Percentiles rank a stretch among this genome's conserved stretches.
phyloP scores from a whole-genome alignment of 306 rosid species.

The Vicia sativa region DNA sequence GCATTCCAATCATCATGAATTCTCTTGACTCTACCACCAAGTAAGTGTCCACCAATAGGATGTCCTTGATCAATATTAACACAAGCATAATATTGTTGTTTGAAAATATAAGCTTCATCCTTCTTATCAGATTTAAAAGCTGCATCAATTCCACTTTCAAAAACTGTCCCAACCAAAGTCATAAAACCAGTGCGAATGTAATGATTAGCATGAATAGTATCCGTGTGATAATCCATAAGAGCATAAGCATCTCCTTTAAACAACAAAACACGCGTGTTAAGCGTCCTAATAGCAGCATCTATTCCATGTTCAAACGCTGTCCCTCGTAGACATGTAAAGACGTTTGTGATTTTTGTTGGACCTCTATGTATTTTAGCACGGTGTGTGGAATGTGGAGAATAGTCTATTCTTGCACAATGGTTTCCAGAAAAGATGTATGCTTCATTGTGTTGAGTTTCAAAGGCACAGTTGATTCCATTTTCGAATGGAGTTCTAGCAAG shows the following conservation, averaged over 20 bases:
- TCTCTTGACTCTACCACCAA: constrained; percentile 6
- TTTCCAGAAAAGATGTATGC: too few species aligned
- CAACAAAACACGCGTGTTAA: background rate
- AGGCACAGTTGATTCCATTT: too few species aligned
- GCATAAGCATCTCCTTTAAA: background rate
- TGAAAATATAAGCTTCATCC: background rate
- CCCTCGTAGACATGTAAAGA: too few species aligned
- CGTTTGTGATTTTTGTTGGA: too few species aligned
- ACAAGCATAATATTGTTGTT: background rate
- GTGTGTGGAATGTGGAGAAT: too few species aligned
- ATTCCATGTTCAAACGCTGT: background rate
- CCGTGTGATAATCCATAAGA: background rate
- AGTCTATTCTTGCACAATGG: too few species aligned
- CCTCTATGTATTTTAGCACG: too few species aligned
- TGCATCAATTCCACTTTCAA: background rate
- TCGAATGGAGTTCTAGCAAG: too few species aligned
- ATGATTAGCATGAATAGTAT: background rate
- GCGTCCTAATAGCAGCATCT: background rate
- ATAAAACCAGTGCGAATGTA: background rate
- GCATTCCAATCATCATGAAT: background rate
- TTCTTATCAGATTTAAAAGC: background rate
- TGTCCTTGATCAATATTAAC: background rate
- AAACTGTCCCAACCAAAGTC: constrained; percentile 5
- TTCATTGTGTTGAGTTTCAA: too few species aligned
- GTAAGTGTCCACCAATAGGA: background rate